Percentiles rank a stretch among this genome's conserved stretches.
These are phyloP conservation scores for Olyra latifolia DNA, from an alignment of 176 grass and related monocot genomes.

Conservation along the genomic window DNA sequence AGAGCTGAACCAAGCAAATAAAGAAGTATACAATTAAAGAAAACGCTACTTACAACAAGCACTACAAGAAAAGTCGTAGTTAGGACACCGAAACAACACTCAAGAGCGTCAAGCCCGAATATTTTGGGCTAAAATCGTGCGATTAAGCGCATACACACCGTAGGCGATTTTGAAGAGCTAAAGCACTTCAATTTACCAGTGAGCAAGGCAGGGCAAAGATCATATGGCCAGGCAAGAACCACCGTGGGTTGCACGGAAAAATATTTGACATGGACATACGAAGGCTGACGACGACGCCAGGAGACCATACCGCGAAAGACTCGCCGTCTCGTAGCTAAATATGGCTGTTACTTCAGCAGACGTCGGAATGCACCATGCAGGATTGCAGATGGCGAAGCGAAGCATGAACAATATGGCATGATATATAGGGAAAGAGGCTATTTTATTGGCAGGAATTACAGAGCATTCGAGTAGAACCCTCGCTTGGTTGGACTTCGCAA, in stretches of 20 bases:
- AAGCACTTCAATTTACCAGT: not conserved
- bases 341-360: conserved; percentile 3
- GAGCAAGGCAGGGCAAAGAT: not conserved
- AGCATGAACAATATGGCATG: not conserved
- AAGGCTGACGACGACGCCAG: conserved; percentile 22
- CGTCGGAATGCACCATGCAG: conserved; percentile 26
- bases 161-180: conserved; percentile 4
- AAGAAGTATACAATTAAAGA: conserved; percentile 12
- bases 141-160: not conserved
- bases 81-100: conserved; percentile 42
- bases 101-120: conserved; percentile 17
- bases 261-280: not conserved
- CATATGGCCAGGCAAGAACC: conserved; percentile 28
- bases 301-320: not conserved
- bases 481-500: not conserved
- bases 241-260: not conserved
- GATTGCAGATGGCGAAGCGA: conserved; percentile 15
- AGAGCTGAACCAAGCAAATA: conserved; percentile 12
- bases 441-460: not conserved
- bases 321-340: conserved; percentile 11
- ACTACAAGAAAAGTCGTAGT: conserved; percentile 17
- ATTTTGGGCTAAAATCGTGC: conserved; percentile 13
- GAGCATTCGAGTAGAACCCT: not conserved
- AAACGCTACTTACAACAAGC: conserved; percentile 5
- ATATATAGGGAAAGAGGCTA: not conserved